These are phyloP conservation scores for Colletotrichum sp. DNA, from an alignment of 2,329 filamentous ascomycete species.

Conservation along the genomic window DNA sequence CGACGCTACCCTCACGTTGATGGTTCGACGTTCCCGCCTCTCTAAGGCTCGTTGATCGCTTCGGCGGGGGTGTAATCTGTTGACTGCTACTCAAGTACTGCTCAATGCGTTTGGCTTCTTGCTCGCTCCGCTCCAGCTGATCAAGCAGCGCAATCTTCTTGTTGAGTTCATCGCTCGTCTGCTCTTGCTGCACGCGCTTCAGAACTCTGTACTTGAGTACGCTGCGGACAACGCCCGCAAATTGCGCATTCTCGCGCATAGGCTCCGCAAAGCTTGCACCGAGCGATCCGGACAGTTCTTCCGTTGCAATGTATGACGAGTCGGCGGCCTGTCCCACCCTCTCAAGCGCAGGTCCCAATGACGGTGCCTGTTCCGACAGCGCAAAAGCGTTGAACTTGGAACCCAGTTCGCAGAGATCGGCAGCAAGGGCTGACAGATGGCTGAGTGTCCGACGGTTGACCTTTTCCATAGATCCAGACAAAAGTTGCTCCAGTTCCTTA, in stretches of 20 bases:
- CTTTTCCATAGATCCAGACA: conserved; percentile 95
- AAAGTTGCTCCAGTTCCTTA: conserved; percentile 84
- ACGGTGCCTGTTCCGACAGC: conserved; percentile 87
- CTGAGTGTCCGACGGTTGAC: conserved; percentile 89
- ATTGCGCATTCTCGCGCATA: conserved; percentile 97
- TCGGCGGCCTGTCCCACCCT: conserved; percentile 94
- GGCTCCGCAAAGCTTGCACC: conserved; percentile 95
- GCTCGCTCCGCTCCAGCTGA: conserved; percentile 90
- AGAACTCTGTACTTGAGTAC: conserved; percentile 89
- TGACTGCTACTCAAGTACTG: conserved; percentile 84
- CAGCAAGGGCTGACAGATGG: conserved; percentile 81
- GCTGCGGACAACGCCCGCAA: conserved; percentile 89
- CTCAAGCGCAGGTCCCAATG: conserved; percentile 91
- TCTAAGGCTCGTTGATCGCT: conserved; percentile 68
- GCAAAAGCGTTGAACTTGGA: conserved; percentile 98
- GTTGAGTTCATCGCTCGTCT: conserved; percentile 90
- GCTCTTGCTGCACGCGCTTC: conserved; percentile 96
- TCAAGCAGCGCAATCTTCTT: conserved; percentile 86
- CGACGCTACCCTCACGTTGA: conserved; percentile 60
- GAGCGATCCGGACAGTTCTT: conserved; percentile 86
- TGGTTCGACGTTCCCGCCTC: conserved; percentile 50
- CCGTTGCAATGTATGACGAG: conserved; percentile 93
- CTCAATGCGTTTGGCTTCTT: conserved; percentile 91
- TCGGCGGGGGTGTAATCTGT: conserved; percentile 62
- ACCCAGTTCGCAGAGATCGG: conserved; percentile 90